Evolutionary conservation across 1,284 basidiomycete genomes (phyloP), one percentile per base, ranked within the genome.

Genomic region (Phylloboletellus chloephorus): DNA sequence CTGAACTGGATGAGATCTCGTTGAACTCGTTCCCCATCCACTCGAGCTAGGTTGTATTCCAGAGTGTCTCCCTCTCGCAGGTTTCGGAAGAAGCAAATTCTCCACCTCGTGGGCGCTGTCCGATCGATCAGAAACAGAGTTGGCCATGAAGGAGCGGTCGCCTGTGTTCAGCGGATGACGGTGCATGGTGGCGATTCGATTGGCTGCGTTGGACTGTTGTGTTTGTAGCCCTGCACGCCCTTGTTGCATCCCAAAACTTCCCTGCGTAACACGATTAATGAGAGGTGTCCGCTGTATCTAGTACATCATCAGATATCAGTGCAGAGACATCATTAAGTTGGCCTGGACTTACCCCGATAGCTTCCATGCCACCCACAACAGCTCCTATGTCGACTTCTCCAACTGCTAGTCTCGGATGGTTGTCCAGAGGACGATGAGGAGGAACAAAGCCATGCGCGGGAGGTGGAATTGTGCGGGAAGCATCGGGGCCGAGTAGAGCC

Each of bases 271-370:
- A 36, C 78, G 76, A 51, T 72, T 73, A 6, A 72, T 67, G 30
- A 88, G 67, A 8, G 84, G 82, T 4, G 85, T 86, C 37, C 86
- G 68, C 60, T 87, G 86, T 40, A 86, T 73, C 83, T 88, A 50
- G 28, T 24, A 2, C 13, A 25, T 28, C 21, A 29, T 43, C 33
- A 42, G 49, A 25, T 41, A 40, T 17, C 25, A 39, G 21, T 29
- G 36, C 31, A 33, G 17, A 8, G 26, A 15, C 30, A 11, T 7
- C 5, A 8, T 19, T 2, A 26, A 32, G 6, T 23, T 17, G 28
- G 26, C 13, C 11, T 13, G 23, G 25, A 49, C 68, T 43, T 60
- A 84, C 84, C 45, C 79, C 76, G 44, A 67, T 76, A 5, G 74
- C 71, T 53, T 86, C 81, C 78, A 87, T 82, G n/a, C 76, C 76